Evolutionary conservation across 129 eudicot genomes (phyloP), one percentile per base, ranked within the genome.

Genomic region (Scalesia atractyloides): DNA sequence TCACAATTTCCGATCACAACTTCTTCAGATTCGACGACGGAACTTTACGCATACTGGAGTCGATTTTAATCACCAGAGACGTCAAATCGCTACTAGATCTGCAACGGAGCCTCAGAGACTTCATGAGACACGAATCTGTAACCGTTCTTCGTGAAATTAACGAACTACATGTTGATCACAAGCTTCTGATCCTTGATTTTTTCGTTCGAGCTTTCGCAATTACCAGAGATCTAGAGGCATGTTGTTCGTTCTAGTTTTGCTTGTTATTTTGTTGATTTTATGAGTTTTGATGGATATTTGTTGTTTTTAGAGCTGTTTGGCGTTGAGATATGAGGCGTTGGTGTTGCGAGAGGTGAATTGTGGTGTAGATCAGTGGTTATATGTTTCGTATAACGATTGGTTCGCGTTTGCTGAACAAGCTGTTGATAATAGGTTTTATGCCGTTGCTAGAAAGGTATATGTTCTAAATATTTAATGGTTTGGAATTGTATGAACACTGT

Each of bases 261-360:
- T 73, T 4, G 9, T 26, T 36, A 19, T 5, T 26, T 36, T 19
- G 72, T 52, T 66, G 26, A 76, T 67, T 56, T 46, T 67, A 9
- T 67, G 46, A 16, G 57, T 43, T 57, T 58, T 70, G 46, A 41
- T 41, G 10, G 10, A 41, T 41, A 41, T 7, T 41, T 6, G 46
- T 41, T 81, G 36, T 66, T 69, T 59, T 14, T 82, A 90, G 97
- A 85, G 93, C 75, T 87, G 89, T 64, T 90, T 94, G 89, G 92
- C 91, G 17, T 64, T 94, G 86, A 86, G 98, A 84, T 94, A 94
- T 36, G 98, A 94, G 80, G 97, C 87, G 26, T 70, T 94, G 76
- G 71, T 79, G 66, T 72, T 90, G 81, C 83, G 96, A 71, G 92
- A 90, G 43, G 51, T 81, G 50, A 74, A 77, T 74, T 80, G 91